Percentiles rank a stretch among this genome's conserved stretches.
Conservation (phyloP, 176 grass and related monocot genomes). For the Triticum timopheevii region DNA sequence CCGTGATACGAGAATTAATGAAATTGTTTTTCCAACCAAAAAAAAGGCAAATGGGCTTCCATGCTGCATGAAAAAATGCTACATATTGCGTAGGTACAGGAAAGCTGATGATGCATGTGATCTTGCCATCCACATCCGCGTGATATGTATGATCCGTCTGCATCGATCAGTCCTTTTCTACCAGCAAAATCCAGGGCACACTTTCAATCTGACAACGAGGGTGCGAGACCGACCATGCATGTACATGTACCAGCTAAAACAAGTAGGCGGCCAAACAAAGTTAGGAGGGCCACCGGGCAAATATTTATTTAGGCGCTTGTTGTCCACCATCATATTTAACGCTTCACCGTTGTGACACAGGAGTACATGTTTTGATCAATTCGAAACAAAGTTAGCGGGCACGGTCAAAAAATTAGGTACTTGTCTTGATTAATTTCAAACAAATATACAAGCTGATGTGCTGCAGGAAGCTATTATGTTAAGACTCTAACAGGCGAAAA, state of each 20-base stretch:
- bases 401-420: too few species aligned
- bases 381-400: background rate
- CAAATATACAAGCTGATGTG: background rate
- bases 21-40: too few species aligned
- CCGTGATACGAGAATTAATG: too few species aligned
- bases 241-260: background rate
- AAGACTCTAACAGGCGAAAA: too few species aligned
- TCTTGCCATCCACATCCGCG: background rate
- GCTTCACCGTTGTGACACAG: too few species aligned
- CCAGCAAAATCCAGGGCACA: slow-evolving; percentile 14
- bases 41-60: background rate
- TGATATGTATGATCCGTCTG: slow-evolving; percentile 1
- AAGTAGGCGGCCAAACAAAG: background rate
- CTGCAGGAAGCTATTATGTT: too few species aligned
- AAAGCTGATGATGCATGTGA: background rate
- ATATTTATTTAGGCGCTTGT: background rate
- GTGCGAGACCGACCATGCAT: background rate
- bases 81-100: too few species aligned
- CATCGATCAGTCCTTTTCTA: slow-evolving; percentile 31
- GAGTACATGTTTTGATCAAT: background rate
- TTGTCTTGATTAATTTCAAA: background rate
- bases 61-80: too few species aligned
- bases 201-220: slow-evolving; percentile 21
- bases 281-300: background rate
- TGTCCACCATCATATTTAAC: background rate